Percentiles rank a stretch among this genome's conserved stretches.
Conservation (phyloP, 1,284 basidiomycete genomes). For the Ustilago loliicola region DNA sequence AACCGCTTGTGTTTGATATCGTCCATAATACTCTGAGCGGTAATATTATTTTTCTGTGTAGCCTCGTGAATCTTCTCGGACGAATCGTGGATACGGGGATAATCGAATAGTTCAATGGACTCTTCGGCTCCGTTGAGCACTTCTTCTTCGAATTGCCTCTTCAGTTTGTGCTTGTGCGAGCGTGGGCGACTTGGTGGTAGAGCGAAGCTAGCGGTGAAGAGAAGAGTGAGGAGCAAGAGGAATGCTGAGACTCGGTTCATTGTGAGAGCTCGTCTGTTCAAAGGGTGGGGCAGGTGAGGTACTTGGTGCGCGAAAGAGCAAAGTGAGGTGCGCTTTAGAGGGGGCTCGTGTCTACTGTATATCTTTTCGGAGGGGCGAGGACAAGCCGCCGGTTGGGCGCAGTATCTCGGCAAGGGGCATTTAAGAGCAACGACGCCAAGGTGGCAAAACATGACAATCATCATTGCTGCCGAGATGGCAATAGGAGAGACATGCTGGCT, state of each 20-base stretch:
- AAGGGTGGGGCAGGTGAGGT: no score
- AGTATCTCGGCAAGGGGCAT: no score
- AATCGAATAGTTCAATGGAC: constrained; percentile 20
- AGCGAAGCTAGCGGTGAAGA: not conserved
- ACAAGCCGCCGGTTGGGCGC: no score
- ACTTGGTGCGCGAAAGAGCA: no score
- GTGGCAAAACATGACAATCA: no score
- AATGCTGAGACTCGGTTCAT: not conserved
- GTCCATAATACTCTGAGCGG: not conserved
- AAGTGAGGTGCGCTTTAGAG: no score
- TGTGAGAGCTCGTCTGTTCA: not conserved
- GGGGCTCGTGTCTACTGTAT: no score
- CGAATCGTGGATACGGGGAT: constrained; percentile 32
- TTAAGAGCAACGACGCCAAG: no score
- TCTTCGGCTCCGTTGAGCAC: constrained; percentile 19
- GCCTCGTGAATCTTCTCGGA: constrained; percentile 23
- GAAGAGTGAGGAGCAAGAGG: not conserved
- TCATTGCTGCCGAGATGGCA: no score
- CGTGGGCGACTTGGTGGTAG: not conserved
- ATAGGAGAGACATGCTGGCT: no score
- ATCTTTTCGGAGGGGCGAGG: no score
- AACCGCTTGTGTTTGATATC: not conserved
- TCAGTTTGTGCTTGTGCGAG: not conserved
- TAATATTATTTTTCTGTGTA: constrained; percentile 15
- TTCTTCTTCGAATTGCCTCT: constrained; percentile 21